Percentiles rank a stretch among this genome's conserved stretches.
phyloP scores from a whole-genome alignment of 129 eudicot species.

The Logfia minima region DNA sequence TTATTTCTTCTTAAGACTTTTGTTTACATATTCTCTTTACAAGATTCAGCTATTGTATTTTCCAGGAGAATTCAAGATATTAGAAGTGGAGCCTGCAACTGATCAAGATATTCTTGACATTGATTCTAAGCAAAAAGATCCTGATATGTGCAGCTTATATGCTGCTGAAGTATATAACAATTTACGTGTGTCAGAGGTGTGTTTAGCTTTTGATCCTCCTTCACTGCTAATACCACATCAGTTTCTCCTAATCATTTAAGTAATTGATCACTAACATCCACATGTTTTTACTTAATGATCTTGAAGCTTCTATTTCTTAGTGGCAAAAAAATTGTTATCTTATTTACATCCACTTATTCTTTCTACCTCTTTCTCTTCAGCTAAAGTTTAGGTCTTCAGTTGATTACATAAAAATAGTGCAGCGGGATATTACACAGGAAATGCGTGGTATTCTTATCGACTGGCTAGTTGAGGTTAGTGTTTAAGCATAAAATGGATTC shows the following conservation, averaged over 20 bases:
- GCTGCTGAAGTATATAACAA: constrained; percentile 64
- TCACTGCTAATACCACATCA: neutral
- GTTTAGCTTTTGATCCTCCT: constrained; percentile 21
- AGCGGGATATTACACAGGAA: constrained; percentile 64
- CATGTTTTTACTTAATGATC: neutral
- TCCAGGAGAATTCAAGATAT: constrained; percentile 41
- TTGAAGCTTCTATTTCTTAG: neutral
- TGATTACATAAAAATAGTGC: constrained; percentile 79
- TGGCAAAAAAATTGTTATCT: neutral
- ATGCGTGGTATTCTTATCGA: constrained; percentile 90
- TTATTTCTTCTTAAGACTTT: constrained; percentile 8
- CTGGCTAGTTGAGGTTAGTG: constrained; percentile 96
- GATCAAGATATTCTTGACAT: constrained; percentile 48
- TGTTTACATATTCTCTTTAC: constrained; percentile 3
- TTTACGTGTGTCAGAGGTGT: constrained; percentile 76
- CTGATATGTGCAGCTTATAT: constrained; percentile 76
- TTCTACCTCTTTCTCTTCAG: constrained; percentile 44
- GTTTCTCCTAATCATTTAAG: constrained; percentile 7
- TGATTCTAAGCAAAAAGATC: constrained; percentile 75
- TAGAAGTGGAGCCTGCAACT: constrained; percentile 39
- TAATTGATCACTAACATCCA: constrained; percentile 18
- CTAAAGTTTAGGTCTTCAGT: constrained; percentile 61
- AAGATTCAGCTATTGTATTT: neutral
- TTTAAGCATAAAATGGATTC: constrained; percentile 19
- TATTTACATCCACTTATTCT: neutral